phyloP scores from a whole-genome alignment of 1,139 yeast species.

The Pichia sp. region DNA sequence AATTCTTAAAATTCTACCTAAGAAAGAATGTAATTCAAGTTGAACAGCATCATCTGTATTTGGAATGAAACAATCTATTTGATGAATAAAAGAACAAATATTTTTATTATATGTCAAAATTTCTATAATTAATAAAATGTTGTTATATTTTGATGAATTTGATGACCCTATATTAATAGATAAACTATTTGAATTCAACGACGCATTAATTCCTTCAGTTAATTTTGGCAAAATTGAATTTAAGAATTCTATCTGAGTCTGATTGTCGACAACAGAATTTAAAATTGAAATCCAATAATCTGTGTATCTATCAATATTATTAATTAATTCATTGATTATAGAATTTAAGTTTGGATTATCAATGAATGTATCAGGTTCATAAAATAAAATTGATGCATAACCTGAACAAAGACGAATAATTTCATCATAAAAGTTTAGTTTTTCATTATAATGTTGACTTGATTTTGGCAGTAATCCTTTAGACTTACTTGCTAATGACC shows the following conservation, averaged over 20 bases:
- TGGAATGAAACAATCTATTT: conserved; percentile 50
- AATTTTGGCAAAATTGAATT: conserved; percentile 50
- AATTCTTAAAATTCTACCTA: conserved; percentile 72
- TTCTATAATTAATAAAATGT: conserved; percentile 50
- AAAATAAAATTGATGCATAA: conserved; percentile 66
- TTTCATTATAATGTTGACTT: conserved; percentile 29
- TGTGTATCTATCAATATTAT: conserved; percentile 36
- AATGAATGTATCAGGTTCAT: conserved; percentile 60
- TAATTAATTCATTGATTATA: conserved; percentile 45
- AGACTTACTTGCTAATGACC: conserved; percentile 35
- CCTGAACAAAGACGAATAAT: conserved; percentile 51
- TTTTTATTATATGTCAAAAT: conserved; percentile 53
- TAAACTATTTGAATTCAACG: conserved; percentile 34
- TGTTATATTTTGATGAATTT: conserved; percentile 35
- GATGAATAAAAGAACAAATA: conserved; percentile 56
- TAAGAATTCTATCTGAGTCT: conserved; percentile 52
- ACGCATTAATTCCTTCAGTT: conserved; percentile 20
- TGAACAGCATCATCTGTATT: conserved; percentile 38
- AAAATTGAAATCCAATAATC: conserved; percentile 57
- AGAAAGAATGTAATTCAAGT: conserved; percentile 54
- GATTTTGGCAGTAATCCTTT: conserved; percentile 37
- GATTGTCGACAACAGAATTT: conserved; percentile 59
- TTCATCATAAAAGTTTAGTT: conserved; percentile 40
- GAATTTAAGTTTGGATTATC: conserved; percentile 35
- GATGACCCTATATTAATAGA: conserved; percentile 35